Base-by-base conservation (phyloP, 2,329 filamentous ascomycete genomes). In the Thelonectria discophora region DNA sequence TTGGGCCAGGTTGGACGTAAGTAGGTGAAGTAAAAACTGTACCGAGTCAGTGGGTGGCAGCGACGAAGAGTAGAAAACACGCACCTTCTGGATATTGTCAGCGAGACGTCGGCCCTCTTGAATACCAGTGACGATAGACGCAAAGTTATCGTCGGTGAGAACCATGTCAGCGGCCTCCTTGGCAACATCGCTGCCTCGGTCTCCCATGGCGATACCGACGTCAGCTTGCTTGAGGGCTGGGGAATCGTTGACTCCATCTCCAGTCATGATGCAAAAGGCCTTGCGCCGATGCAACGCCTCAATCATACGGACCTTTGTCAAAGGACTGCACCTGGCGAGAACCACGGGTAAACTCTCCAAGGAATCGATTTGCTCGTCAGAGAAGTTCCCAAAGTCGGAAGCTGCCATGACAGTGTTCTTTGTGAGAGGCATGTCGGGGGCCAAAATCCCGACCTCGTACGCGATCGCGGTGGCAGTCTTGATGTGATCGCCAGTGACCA, bases 111-210 rank as follows among this genome's bases (percentile, higher is more conserved):
- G 84, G 12, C 89, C 89, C 75, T 91, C 88, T 72, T 89, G 85
- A 47, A 92, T 88, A 34, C 87, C 89, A n/a, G 86, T 88, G 42
- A 91, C 83, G 57, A 91, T 92, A 27, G 90, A 93, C 11, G 92
- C 91, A 73, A 96, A 96, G 77, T 96, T 94, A 76, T 95, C 92
- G 73, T 95, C 92, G 0, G 91, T 93, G 42, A 97, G 81, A 37
- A 96, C 91, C 84, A 97, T 95, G 72, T 96, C 92, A 1, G 91
- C 90, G 3, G 92, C 92, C 76, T 95, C 89, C 71, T 91, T 92
- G 64, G 90, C 89, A 10, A 92, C 89, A 71, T 92, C 90, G 46
- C 86, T 90, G 15, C 90, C 90, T 43, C 87, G 82, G 64, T 87
- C 80, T 49, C 89, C 89, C 89, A 92, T 92, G 65, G 89, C 89